Conservation (phyloP, 768 basidiomycete genomes). For the Mycena albidolilacea region DNA sequence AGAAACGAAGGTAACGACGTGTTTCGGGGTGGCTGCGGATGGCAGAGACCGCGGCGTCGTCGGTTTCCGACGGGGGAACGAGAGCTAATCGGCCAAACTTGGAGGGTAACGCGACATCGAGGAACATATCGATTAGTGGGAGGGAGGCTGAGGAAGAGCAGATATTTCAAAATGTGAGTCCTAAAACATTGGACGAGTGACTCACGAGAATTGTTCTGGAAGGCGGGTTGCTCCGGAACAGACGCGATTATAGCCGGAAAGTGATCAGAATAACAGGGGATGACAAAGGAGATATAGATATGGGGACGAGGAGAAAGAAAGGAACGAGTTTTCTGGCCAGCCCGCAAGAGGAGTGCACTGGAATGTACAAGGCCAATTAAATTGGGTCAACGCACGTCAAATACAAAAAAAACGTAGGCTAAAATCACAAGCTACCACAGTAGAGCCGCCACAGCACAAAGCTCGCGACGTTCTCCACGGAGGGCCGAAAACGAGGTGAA, state of each 20-base stretch:
- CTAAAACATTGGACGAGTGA: too few species aligned
- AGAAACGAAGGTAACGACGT: constrained; percentile 55
- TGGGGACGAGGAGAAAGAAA: too few species aligned
- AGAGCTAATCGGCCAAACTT: constrained; percentile 52
- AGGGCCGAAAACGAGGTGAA: background rate
- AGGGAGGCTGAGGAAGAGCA: background rate
- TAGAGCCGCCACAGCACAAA: background rate
- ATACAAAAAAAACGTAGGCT: constrained; percentile 7
- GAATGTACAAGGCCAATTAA: background rate
- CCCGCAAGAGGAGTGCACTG: background rate
- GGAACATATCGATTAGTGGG: constrained; percentile 20
- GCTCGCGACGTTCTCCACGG: background rate
- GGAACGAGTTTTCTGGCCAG: too few species aligned
- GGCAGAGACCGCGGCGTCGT: constrained; percentile 55
- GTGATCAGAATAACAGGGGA: too few species aligned
- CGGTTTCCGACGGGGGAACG: constrained; percentile 49
- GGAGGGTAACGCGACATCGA: constrained; percentile 19
- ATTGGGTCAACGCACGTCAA: background rate
- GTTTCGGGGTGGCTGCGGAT: constrained; percentile 58
- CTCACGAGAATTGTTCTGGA: too few species aligned
- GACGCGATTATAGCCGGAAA: too few species aligned
- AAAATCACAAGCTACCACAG: background rate
- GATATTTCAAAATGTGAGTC: too few species aligned
- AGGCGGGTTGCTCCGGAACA: too few species aligned
- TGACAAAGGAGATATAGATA: too few species aligned